Evolutionary conservation across 345 rosid genomes (phyloP), one percentile per base, ranked within the genome.

Genomic region (Mallotus nudiflorus): DNA sequence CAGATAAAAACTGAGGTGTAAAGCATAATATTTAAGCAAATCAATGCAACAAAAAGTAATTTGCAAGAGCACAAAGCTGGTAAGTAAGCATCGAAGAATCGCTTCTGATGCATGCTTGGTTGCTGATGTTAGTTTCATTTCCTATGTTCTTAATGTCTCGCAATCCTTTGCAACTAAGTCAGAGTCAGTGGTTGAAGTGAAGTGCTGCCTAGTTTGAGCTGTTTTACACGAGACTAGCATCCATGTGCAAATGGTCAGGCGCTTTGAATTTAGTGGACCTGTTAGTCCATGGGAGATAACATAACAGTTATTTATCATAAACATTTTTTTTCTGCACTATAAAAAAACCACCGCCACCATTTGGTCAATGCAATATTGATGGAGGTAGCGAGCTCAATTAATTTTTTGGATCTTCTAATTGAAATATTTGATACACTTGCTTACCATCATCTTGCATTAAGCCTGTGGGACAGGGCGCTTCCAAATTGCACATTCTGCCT

Each of bases 361-460:
- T 39, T 61, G 18, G 65, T 61, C 65, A 61, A 61, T 37, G 25
- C 6, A 33, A 8, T 2, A 62, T 62, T 62, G 25, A 62, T 40
- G 8, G 13, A 40, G 33, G 66, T 42, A 40, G 42, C 11, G 33
- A 20, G 29, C 22, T 42, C n/a, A 40, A 62, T 62, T 62, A 42
- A 62, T 40, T 12, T 62, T n/a, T 20, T 12, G 5, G 35, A 55
- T 55, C 35, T 42, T 42, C 9, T 3, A 8, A 9, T 42, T 42
- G 46, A 42, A 42, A n/a, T 42, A 3, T 42, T 42, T 42, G 46
- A 42, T 33, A 33, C 37, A 33, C 37, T n/a, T 33, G 37, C 37
- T 2, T 33, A 6, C 37, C 37, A 33, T 3, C 37, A 33, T 33
- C 4, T 33, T 33, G 37, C 37, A 33, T 33, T 33, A 33, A 3